Evolutionary conservation across 2,329 filamentous ascomycete genomes (phyloP), one percentile per base, ranked within the genome.

Genomic region (Endoconidiophora polonica): DNA sequence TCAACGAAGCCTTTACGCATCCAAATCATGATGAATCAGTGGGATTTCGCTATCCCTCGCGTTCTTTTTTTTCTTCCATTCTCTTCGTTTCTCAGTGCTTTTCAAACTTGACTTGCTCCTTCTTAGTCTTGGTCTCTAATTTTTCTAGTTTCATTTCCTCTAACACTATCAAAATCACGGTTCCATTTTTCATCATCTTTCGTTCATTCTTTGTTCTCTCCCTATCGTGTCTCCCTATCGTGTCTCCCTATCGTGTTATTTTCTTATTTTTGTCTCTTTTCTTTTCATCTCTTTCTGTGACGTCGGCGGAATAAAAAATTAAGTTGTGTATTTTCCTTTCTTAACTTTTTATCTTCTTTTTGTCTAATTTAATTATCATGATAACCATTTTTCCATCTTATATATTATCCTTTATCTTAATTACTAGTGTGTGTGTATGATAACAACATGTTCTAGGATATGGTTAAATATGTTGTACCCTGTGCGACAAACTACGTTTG

Each of bases 1-100:
- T 49, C 44, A 36, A 49, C 20, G 47, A 42, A 41, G 37, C 39
- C 29, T 48, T 44, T 48, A n/a, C 29, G 46, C 20, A 41, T 37
- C 41, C 20, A 22, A 22, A 38, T 37, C n/a, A 43, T 44, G n/a
- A 24, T 23, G 42, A 22, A n/a, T 29, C 24, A 7, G 20, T 44
- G 9, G 38, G n/a, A 44, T n/a, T 37, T 22, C 20, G n/a, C 20
- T 37, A n/a, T 9, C 14, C 23, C 33, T 29, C 29, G 12, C 41
- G 22, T n/a, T 48, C 20, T 18, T 14, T 23, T 10, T 39, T 47
- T 12, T 18, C 18, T 22, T 41, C 16, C 29, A 40, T 45, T 45
- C n/a, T n/a, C n/a, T 26, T 33, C 12, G 12, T 23, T 39, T 41
- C 23, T 10, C 20, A 23, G 14, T 36, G 22, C 20, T n/a, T n/a